These are phyloP conservation scores for Beauveria medogensis DNA, from an alignment of 2,329 filamentous ascomycete genomes.

Conservation along the genomic window DNA sequence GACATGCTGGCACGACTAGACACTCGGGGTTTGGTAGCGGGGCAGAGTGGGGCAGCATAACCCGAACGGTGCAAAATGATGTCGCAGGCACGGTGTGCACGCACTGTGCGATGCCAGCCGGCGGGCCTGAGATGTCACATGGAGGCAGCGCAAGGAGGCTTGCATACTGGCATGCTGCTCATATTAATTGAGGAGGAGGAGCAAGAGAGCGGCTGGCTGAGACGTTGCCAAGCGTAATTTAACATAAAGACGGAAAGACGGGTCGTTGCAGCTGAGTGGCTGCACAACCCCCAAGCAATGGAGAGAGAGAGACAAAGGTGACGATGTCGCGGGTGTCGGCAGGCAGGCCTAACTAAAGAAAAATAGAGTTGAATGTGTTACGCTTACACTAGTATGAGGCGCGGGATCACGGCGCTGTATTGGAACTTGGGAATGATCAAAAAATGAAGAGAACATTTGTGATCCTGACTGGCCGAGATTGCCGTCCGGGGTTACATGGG, in stretches of 20 bases:
- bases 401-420: background rate
- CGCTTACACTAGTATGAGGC: background rate
- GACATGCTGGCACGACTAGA: background rate
- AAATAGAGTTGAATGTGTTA: too few relatives aligned
- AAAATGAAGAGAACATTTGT: too few relatives aligned
- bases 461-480: background rate
- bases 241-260: too few relatives aligned
- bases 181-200: background rate
- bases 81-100: background rate
- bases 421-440: background rate
- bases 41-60: background rate
- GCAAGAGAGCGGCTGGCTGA: background rate
- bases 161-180: background rate
- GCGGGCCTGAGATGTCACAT: background rate
- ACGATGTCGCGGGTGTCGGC: background rate
- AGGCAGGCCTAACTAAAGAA: background rate
- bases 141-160: background rate
- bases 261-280: too few relatives aligned
- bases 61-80: background rate
- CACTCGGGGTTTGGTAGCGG: background rate
- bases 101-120: constrained; percentile 3
- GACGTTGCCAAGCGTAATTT: background rate
- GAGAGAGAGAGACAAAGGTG: background rate
- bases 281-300: too few relatives aligned
- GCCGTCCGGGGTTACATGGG: background rate